Evolutionary conservation across 148 eudicot species (phyloP), one percentile per base, ranked within the genome.

Genomic region (Chenopodium album): DNA sequence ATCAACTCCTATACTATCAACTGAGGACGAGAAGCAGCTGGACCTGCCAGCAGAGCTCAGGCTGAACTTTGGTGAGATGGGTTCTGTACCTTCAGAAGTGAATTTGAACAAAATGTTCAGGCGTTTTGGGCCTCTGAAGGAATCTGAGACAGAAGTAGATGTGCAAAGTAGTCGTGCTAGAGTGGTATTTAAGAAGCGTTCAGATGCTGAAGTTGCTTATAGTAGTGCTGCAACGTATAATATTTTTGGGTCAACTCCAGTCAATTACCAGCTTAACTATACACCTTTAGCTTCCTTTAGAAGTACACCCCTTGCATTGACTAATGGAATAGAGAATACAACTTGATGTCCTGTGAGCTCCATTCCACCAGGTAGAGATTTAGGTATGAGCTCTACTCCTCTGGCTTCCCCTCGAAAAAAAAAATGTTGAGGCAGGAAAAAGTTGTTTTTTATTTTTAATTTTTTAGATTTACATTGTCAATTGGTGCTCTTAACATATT

Each of bases 131-230:
- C 90, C 98, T 54, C 77, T 96, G 78, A 94, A 85, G 87, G 97
- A 92, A 76, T 80, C 90, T 50, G 98, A 96, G 85, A 92, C 99
- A 17, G 95, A 90, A 85, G 85, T 90, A 82, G 94, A 92, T 83
- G 66, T 66, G 71, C 85, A 89, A 80, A 87, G 83, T 60, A 75
- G 90, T 59, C 92, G 93, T 83, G 98, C 99, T 63, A 90, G 91
- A 84, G 93, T 96, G 84, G 91, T 96, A 41, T 95, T 90, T 76
- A 96, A 94, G 84, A 89, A 88, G 83, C 86, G 93, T 78, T 84
- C 94, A 68, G 99, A 94, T 90, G 99, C 99, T 83, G 93, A 92
- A 86, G 92, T 92, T 87, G 99, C 99, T 84, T 88, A 81, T 68
- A 91, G 88, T 76, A 96, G 99, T 84, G 91, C 98, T 41, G 87